Conservation (phyloP, 495 filamentous ascomycete genomes). For the Alectoria sarmentosa region DNA sequence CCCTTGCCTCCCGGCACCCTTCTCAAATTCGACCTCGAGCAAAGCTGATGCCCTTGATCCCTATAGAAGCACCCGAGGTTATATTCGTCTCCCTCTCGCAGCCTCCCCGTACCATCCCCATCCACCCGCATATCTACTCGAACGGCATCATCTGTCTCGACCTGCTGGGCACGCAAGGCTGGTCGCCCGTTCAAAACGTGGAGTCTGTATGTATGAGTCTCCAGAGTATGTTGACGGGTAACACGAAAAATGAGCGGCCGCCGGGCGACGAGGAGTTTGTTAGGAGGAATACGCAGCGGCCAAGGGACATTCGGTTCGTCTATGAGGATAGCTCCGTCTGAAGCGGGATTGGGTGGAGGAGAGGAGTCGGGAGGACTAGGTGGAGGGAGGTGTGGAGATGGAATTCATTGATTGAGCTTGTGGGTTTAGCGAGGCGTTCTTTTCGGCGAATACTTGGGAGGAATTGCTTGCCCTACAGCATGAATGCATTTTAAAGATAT, state of each 20-base stretch:
- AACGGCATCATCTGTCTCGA: slow-evolving; percentile 98
- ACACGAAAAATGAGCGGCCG: slow-evolving; percentile 80
- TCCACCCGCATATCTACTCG: slow-evolving; percentile 96
- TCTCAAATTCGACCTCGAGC: not conserved
- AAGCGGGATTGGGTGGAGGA: slow-evolving; percentile 18
- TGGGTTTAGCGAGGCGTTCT: slow-evolving; percentile 2
- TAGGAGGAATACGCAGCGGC: slow-evolving; percentile 63
- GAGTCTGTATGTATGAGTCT: slow-evolving; percentile 97
- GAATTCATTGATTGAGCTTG: not conserved
- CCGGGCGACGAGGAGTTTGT: slow-evolving; percentile 85
- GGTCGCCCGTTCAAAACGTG: slow-evolving; percentile 94
- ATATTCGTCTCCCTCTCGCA: slow-evolving; percentile 63
- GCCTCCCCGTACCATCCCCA: slow-evolving; percentile 65
- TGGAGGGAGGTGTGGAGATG: not conserved
- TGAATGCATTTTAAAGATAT: not conserved
- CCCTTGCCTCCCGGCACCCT: not conserved
- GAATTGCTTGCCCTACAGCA: not conserved
- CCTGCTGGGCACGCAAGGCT: slow-evolving; percentile 77
- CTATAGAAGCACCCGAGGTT: slow-evolving; percentile 82
- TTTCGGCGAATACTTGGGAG: not conserved
- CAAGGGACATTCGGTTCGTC: slow-evolving; percentile 78
- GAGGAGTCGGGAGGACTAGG: not conserved
- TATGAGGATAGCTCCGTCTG: slow-evolving; percentile 83
- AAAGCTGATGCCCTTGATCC: not conserved
- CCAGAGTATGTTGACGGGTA: slow-evolving; percentile 96